Percentiles rank a stretch among this genome's conserved stretches.
These are phyloP conservation scores for Scheffersomyces illinoinensis DNA, from an alignment of 1,139 yeast species.

Conservation along the genomic window DNA sequence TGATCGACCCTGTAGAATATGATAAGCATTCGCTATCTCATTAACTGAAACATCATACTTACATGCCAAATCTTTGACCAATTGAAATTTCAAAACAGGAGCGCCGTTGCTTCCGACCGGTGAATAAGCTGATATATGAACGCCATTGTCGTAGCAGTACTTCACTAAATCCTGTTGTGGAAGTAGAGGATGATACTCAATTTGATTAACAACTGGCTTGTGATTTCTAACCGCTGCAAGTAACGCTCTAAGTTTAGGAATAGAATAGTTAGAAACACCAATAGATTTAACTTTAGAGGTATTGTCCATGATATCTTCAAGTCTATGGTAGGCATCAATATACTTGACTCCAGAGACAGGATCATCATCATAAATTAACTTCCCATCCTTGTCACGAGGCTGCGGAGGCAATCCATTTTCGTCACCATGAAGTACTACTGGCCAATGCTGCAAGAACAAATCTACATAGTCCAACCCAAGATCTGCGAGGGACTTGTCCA, in stretches of 20 bases:
- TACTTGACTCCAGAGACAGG: slow-evolving; percentile 39
- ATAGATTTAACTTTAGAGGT: slow-evolving; percentile 31
- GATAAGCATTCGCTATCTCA: slow-evolving; percentile 40
- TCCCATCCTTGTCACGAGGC: slow-evolving; percentile 43
- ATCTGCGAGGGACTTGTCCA: slow-evolving; percentile 33
- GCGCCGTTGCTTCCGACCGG: slow-evolving; percentile 42
- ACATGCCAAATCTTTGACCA: slow-evolving; percentile 30
- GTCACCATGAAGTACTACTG: slow-evolving; percentile 41
- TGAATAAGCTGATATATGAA: slow-evolving; percentile 32
- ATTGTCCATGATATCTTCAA: slow-evolving; percentile 42
- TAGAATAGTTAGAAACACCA: slow-evolving; percentile 37
- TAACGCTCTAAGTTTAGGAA: slow-evolving; percentile 26
- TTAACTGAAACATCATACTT: slow-evolving; percentile 33
- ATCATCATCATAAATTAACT: slow-evolving; percentile 41
- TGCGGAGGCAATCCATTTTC: slow-evolving; percentile 36
- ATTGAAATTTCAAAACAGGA: slow-evolving; percentile 34
- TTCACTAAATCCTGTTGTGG: slow-evolving; percentile 39
- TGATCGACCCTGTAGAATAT: slow-evolving; percentile 34
- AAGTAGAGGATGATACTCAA: slow-evolving; percentile 40
- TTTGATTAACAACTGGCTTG: slow-evolving; percentile 36
- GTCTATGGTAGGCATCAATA: slow-evolving; percentile 47
- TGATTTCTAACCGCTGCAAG: slow-evolving; percentile 26
- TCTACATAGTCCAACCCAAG: slow-evolving; percentile 61
- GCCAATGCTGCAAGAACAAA: slow-evolving; percentile 64
- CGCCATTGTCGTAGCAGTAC: slow-evolving; percentile 23